Base-by-base conservation (phyloP, 257 asterid genomes). In the Gentiana straminea region DNA sequence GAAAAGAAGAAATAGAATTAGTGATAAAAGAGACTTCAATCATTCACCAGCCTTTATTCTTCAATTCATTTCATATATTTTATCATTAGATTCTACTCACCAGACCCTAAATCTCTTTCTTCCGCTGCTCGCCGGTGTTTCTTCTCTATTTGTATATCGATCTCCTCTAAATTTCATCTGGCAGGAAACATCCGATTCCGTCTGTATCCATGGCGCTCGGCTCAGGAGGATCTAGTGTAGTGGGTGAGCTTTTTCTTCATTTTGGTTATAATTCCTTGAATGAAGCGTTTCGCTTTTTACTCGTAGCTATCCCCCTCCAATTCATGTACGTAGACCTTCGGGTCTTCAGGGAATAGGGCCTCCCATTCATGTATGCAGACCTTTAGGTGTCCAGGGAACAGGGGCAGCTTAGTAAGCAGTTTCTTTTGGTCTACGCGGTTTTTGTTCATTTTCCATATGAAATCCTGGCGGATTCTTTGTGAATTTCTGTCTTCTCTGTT, bases 221-320 rank as follows among this genome's bases (percentile, higher is more conserved):
- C 64, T 82, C 95, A 44, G 90, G 84, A 74, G 94, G 86, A 81
- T 86, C 95, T 69, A 79, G 88, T 70, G 80, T 79, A n/a, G 94
- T 86, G 51, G 95, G 95, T 86, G 60, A 60, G 70, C 43, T 46
- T 54, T 35, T 24, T 15, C 4, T 4, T 9, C 3, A 2, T 5
- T 4, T 45, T 34, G 4, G 11, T 4, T 39, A 2, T 12, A 3
- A 11, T 41, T 41, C 46, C 46, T 41, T 5, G 46, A 24, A 24
- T 24, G 24, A 24, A 24, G 24, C 24, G 24, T 24, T 24, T 24
- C 24, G 24, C 24, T 24, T 24, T 24, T 24, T 24, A 24, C 24
- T 24, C 24, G 24, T 24, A 15, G 35, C 3, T 7, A 8, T 55
- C 33, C 13, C 13, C 13, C 32, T 11, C 35, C 49, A 54, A 60